These are phyloP conservation scores for Ilyonectria destructans DNA, from an alignment of 2,329 filamentous ascomycete genomes.

Conservation along the genomic window DNA sequence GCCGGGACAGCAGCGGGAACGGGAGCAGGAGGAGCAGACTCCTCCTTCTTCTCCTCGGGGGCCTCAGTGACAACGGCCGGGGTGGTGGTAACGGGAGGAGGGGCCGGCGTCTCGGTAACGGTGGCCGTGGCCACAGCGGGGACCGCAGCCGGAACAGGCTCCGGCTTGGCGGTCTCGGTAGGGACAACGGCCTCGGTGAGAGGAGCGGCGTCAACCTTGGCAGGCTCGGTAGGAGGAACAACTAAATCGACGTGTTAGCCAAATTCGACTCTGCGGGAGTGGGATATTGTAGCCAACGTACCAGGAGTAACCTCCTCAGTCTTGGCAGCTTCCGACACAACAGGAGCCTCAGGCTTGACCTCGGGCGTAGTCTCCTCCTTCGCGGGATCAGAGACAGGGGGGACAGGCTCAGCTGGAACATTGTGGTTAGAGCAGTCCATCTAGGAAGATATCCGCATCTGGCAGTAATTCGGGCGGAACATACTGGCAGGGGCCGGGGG, in stretches of 20 bases:
- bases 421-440: constrained; percentile 33
- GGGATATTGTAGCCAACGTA: constrained; percentile 26
- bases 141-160: constrained; percentile 38
- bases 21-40: constrained; percentile 41
- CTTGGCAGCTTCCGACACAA: constrained; percentile 51
- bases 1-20: constrained; percentile 41
- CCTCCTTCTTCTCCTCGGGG: constrained; percentile 42
- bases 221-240: constrained; percentile 46
- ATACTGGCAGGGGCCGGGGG: constrained; percentile 52
- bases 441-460: constrained; percentile 14
- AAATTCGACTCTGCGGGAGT: background rate
- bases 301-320: constrained; percentile 43
- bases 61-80: constrained; percentile 44
- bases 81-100: constrained; percentile 32
- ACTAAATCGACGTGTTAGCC: constrained; percentile 13
- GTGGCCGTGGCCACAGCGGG: constrained; percentile 47
- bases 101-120: constrained; percentile 38
- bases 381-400: constrained; percentile 47
- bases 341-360: constrained; percentile 46
- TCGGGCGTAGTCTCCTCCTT: constrained; percentile 46
- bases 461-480: constrained; percentile 38
- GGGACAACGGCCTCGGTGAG: constrained; percentile 48
- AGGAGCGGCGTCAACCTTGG: constrained; percentile 50
- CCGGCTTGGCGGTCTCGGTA: constrained; percentile 48
- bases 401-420: constrained; percentile 45